phyloP scores from a whole-genome alignment of 2,329 filamentous ascomycete species.

The Pestalotiopsis sp. region DNA sequence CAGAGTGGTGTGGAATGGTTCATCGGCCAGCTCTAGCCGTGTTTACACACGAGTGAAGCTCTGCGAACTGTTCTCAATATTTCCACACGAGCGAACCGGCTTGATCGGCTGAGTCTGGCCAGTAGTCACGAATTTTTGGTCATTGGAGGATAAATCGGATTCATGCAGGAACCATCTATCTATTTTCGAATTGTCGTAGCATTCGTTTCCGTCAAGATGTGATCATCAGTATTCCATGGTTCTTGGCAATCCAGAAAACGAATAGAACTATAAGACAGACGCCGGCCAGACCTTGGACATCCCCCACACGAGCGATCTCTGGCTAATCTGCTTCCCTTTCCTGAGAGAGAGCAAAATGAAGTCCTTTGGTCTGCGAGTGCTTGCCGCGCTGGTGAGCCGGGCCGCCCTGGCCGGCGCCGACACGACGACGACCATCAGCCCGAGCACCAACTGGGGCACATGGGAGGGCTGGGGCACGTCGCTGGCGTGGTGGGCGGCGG shows the following conservation, averaged over 20 bases:
- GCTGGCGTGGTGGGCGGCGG: conserved; percentile 43
- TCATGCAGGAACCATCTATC: background rate
- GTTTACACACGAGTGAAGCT: background rate
- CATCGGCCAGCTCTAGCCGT: background rate
- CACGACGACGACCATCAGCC: conserved; percentile 30
- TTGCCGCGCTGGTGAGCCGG: background rate
- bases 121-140: background rate
- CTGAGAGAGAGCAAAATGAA: background rate
- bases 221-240: background rate
- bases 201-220: background rate
- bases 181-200: background rate
- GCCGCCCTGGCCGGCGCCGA: conserved; percentile 22
- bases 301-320: background rate
- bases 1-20: no score
- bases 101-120: background rate
- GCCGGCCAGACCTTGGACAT: background rate
- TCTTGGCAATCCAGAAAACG: background rate
- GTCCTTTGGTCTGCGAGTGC: background rate
- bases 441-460: conserved; percentile 35
- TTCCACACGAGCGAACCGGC: background rate
- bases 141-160: conserved; percentile 2
- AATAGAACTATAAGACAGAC: background rate
- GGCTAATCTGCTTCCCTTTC: background rate
- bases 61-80: background rate
- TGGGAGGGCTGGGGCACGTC: conserved; percentile 47